These are phyloP conservation scores for Daldinia sp. DNA, from an alignment of 2,329 filamentous ascomycete species.

Conservation along the genomic window DNA sequence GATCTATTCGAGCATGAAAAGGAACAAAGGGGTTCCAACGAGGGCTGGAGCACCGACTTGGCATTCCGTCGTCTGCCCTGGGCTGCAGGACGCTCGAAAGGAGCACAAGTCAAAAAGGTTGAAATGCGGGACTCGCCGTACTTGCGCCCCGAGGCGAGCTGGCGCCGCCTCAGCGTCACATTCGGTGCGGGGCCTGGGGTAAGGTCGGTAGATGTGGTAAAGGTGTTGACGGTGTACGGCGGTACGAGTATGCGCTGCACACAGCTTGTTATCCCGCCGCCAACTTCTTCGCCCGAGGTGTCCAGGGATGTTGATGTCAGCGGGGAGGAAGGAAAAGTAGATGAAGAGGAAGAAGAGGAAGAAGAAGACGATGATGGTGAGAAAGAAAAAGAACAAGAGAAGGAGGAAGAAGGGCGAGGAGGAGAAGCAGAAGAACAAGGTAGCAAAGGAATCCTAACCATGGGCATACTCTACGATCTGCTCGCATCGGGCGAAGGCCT, in stretches of 20 bases:
- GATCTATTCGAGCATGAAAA: neutral
- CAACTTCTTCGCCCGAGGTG: neutral
- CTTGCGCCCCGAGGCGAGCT: constrained; percentile 23
- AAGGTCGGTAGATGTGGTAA: constrained; percentile 15
- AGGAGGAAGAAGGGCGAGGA: too few relatives aligned
- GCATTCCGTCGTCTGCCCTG: constrained; percentile 19
- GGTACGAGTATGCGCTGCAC: constrained; percentile 4
- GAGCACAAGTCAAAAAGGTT: neutral
- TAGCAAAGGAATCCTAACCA: constrained; percentile 15
- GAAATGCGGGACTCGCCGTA: constrained; percentile 11
- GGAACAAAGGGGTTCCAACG: neutral
- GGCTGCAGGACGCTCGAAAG: neutral
- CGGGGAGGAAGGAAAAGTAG: neutral
- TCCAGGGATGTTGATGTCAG: neutral
- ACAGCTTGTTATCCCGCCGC: constrained; percentile 20
- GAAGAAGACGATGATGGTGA: neutral
- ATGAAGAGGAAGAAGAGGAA: too few relatives aligned
- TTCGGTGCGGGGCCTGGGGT: constrained; percentile 13
- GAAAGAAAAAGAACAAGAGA: neutral
- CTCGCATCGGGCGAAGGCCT: constrained; percentile 7
- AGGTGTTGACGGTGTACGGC: constrained; percentile 2
- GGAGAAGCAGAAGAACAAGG: neutral
- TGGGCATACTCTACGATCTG: constrained; percentile 32
- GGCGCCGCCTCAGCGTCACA: constrained; percentile 23
- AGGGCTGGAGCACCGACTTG: neutral